Evolutionary conservation across 768 basidiomycete genomes (phyloP), one percentile per base, ranked within the genome.

Genomic region (Suillus lakei): DNA sequence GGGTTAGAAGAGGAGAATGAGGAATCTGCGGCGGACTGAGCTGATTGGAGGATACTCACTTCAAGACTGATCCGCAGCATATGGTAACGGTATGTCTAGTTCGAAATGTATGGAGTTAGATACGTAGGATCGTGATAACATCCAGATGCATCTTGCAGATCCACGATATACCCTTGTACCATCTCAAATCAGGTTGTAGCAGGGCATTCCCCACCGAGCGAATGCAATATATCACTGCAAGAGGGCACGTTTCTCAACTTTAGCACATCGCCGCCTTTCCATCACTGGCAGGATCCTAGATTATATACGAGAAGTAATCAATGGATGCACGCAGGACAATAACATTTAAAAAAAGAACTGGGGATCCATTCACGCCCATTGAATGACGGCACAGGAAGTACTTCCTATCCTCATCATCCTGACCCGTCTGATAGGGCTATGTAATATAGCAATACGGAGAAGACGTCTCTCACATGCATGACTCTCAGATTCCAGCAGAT

Each of bases 1-100:
- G 93, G 93, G 36, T 76, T 93, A 23, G 84, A 89, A 68, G 86
- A 85, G 62, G 77, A 73, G 23, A 72, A 67, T 9, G 66, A 50
- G 21, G 67, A 61, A 12, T 60, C 60, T 5, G 60, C 43, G 4
- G 55, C 16, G 7, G 68, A 54, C 2, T 59, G 26, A 59, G 10
- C 5, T 7, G 26, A 39, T 0, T 21, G 65, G n/a, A 23, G 36
- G 23, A 56, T 39, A 34, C 38, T 50, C 13, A 15, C 15, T 10
- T 12, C 56, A 10, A 12, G 15, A 4, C 5, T 28, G 56, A 58
- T 58, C 18, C 10, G 16, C 23, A 18, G 16, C 16, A 1, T 26
- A 18, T n/a, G 32, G 21, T 53, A 53, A 30, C 34, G 55, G 34
- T 8, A 38, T 26, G 23, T 39, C 26, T 21, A n/a, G n/a, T n/a